Evolutionary conservation across 306 rosid species (phyloP), one percentile per base, ranked within the genome.

Genomic region (Quillaja saponaria): DNA sequence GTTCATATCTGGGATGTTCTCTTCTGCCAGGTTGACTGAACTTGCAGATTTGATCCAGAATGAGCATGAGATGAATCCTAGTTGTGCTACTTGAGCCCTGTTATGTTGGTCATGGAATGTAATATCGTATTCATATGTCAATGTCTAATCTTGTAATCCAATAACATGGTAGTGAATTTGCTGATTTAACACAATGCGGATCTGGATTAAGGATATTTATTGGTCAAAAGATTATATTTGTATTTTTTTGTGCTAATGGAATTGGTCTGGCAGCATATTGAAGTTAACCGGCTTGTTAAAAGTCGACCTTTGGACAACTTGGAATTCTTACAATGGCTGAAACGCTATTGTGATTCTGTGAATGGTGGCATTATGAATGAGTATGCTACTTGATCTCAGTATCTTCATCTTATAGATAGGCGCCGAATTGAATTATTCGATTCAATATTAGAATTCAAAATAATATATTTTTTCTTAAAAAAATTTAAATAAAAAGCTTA

Each of bases 261-360:
- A 25, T 25, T 25, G 31, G 3, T 25, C 31, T 25, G 31, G 49
- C 87, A 92, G 98, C 96, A 80, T 82, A 72, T 92, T 69, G 98
- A 92, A 83, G 95, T 92, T 69, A 79, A 83, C 78, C 84, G 95
- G 82, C 98, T 92, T 72, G 98, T 92, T 56, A 92, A 92, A 73
- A 95, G 98, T 63, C 80, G 98, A 53, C 92, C 98, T 28, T 70
- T 92, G 82, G 98, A 92, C 76, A 92, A 92, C 81, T 78, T 92
- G 85, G 98, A 92, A 73, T 86, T 92, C 78, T 78, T 92, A 52
- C 98, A 92, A 73, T 92, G 98, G 98, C 79, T 92, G 83, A 92
- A 92, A 69, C 98, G 87, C 58, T 89, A 86, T 80, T 92, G 96
- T 47, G 96, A 86, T 80, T 88, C 98, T 19, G 65, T 88, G 67